phyloP scores from a whole-genome alignment of 2,329 filamentous ascomycete species.

The Sclerotinia sclerotiorum region DNA sequence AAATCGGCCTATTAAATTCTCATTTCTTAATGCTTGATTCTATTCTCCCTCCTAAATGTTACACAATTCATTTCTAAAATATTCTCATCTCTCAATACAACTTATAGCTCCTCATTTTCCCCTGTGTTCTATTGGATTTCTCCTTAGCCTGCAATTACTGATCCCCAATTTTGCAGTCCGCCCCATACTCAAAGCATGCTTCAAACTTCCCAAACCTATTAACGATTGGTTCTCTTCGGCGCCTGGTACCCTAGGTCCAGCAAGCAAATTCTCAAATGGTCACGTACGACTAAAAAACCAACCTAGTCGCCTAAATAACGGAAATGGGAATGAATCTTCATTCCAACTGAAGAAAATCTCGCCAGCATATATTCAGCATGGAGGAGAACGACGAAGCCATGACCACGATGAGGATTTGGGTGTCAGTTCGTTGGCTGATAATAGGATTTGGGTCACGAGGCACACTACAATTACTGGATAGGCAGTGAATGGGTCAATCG shows the following conservation, averaged over 20 bases:
- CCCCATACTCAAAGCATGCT: constrained; percentile 8
- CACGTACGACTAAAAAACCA: not conserved
- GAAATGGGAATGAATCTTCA: not conserved
- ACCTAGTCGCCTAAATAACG: not conserved
- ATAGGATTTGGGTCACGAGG: constrained; percentile 11
- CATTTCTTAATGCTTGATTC: not conserved
- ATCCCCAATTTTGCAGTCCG: not conserved
- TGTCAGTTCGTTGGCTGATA: not conserved
- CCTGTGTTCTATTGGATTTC: not conserved
- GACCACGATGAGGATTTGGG: not conserved
- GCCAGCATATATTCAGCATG: not conserved
- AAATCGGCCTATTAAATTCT: no score
- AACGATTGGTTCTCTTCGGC: constrained; percentile 10
- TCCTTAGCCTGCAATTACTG: not conserved
- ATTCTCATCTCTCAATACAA: not conserved
- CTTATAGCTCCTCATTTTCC: not conserved
- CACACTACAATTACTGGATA: not conserved
- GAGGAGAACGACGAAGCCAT: not conserved
- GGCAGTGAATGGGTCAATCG: not conserved
- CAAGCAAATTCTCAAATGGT: not conserved
- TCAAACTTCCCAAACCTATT: constrained; percentile 12
- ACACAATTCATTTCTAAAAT: not conserved
- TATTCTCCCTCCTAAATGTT: not conserved
- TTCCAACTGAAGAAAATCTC: not conserved
- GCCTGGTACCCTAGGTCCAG: not conserved